phyloP scores from a whole-genome alignment of 2,329 filamentous ascomycete species.

The Fusarium udum region DNA sequence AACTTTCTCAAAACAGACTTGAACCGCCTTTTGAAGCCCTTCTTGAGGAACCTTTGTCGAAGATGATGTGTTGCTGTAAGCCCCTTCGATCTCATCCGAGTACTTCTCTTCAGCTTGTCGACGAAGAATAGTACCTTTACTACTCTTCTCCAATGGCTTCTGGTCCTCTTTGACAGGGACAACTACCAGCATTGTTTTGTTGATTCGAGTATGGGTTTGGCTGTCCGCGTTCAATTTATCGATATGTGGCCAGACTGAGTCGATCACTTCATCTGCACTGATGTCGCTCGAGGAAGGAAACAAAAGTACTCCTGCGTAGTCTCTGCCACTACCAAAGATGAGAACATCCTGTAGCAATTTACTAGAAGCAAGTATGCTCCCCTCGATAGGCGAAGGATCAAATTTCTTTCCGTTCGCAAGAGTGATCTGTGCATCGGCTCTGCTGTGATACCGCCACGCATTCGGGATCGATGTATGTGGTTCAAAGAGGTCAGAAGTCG shows the following conservation, averaged over 20 bases:
- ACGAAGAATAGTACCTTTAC: constrained; percentile 69
- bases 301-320: constrained; percentile 66
- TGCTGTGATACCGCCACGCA: constrained; percentile 70
- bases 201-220: constrained; percentile 61
- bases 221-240: constrained; percentile 58
- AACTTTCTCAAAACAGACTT: constrained; percentile 45
- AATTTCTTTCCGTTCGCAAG: constrained; percentile 76
- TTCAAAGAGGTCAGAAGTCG: constrained; percentile 71
- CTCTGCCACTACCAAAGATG: constrained; percentile 67
- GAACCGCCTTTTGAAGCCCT: constrained; percentile 49
- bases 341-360: constrained; percentile 62
- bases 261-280: constrained; percentile 51
- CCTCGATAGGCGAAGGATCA: constrained; percentile 70
- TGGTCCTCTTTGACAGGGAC: constrained; percentile 43
- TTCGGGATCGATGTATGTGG: constrained; percentile 59
- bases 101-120: constrained; percentile 61
- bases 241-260: constrained; percentile 54
- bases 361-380: constrained; percentile 57
- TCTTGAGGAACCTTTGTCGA: constrained; percentile 42
- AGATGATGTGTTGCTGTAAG: constrained; percentile 50
- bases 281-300: constrained; percentile 52
- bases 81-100: constrained; percentile 54
- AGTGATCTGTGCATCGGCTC: constrained; percentile 69
- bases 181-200: constrained; percentile 60
- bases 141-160: constrained; percentile 63